These are phyloP conservation scores for Phytophthora pisi DNA, from an alignment of 352 stramenopile species.

Conservation along the genomic window DNA sequence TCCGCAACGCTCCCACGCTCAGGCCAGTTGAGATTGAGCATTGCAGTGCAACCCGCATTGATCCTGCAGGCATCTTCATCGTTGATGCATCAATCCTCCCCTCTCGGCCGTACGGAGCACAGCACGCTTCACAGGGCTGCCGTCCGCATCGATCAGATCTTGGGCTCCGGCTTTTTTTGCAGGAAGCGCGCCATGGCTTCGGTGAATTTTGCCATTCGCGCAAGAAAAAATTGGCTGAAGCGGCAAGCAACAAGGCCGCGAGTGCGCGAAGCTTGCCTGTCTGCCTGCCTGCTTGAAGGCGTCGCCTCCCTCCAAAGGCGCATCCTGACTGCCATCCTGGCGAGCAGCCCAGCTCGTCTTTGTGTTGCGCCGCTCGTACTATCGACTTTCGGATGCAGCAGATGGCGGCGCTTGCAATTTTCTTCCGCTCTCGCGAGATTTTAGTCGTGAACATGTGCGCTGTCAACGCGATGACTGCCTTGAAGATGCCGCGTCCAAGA, in stretches of 20 bases:
- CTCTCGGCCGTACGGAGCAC: no score
- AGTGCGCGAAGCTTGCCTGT: slow-evolving; percentile 4
- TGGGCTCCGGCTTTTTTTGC: slow-evolving; percentile 25
- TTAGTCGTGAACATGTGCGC: slow-evolving; percentile 14
- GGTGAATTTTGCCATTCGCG: slow-evolving; percentile 7
- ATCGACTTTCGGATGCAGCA: slow-evolving; percentile 27
- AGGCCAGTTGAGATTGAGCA: no score
- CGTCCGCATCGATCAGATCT: slow-evolving; percentile 24
- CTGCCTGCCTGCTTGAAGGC: no score
- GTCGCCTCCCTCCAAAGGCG: not conserved
- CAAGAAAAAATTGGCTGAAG: slow-evolving; percentile 4
- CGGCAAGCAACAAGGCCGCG: not conserved
- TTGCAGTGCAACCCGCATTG: no score
- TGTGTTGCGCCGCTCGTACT: slow-evolving; percentile 21
- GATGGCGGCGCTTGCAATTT: slow-evolving; percentile 16
- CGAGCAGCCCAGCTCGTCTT: slow-evolving; percentile 21
- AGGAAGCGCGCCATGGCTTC: not conserved
- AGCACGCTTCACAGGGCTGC: no score
- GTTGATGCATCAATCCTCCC: no score
- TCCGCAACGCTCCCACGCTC: slow-evolving; percentile 16
- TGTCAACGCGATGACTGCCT: not conserved
- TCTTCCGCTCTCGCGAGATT: slow-evolving; percentile 25
- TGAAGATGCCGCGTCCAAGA: slow-evolving; percentile 1
- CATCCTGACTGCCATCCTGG: slow-evolving; percentile 34
- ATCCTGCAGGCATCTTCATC: no score